phyloP scores from a whole-genome alignment of 1,284 basidiomycete genomes.

The Caloboletus inedulis region DNA sequence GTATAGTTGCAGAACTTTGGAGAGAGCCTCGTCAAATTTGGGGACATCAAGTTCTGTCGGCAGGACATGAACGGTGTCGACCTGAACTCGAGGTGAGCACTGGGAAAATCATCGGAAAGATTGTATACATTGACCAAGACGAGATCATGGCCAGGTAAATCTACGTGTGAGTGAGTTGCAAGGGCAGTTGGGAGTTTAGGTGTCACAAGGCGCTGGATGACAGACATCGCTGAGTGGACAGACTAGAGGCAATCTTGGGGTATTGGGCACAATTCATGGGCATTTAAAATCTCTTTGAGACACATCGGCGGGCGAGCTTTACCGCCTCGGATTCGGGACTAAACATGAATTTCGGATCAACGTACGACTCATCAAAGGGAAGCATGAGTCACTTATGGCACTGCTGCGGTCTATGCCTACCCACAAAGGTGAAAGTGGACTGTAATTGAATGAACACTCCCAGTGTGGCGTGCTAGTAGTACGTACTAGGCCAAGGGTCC shows the following conservation, averaged over 20 bases:
- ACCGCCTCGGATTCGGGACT: too few species aligned
- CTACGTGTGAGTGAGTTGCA: not conserved
- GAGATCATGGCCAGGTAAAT: conserved; percentile 4
- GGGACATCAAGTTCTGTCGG: conserved; percentile 19
- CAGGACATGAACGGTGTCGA: conserved; percentile 20
- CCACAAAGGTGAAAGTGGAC: not conserved
- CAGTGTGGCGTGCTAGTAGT: too few species aligned
- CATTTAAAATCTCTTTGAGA: too few species aligned
- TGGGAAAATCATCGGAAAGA: not conserved
- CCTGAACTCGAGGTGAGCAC: not conserved
- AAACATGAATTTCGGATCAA: too few species aligned
- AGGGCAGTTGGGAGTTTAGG: conserved; percentile 3
- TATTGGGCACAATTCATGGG: not conserved
- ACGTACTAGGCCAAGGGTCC: too few species aligned
- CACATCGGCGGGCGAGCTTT: too few species aligned
- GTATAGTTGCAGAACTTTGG: conserved; percentile 17
- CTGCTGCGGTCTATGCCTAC: not conserved
- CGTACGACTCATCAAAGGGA: too few species aligned
- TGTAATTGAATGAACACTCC: not conserved
- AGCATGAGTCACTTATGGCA: too few species aligned
- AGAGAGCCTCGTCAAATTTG: conserved; percentile 1
- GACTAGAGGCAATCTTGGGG: not conserved
- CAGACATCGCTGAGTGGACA: conserved; percentile 5
- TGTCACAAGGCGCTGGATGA: not conserved
- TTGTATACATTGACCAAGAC: not conserved